Evolutionary conservation across 164 flowering plant genomes (phyloP).

Genomic region (Tinospora cordifolia): DNA sequence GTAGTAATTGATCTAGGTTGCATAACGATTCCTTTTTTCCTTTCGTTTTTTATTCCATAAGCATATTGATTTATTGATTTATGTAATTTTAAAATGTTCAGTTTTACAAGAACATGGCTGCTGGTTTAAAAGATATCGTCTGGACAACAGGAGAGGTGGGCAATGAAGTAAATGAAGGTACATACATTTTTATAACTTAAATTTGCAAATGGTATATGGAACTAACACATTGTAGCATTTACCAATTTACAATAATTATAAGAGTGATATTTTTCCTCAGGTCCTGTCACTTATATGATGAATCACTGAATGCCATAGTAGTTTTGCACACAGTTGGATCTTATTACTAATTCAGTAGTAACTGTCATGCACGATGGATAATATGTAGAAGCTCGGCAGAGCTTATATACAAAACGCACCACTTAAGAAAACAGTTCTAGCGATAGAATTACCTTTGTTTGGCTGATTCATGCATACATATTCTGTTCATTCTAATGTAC

Average conservation of each 20-base stretch:
- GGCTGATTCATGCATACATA: too few species aligned
- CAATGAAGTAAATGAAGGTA: constrained; percentile 17
- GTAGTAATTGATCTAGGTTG: too few species aligned
- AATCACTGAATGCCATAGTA: neutral
- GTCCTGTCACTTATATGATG: neutral
- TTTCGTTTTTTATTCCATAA: neutral
- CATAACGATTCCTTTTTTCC: too few species aligned
- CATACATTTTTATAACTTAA: neutral
- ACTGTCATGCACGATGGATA: too few species aligned
- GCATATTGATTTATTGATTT: neutral
- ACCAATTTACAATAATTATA: neutral
- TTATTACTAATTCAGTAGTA: too few species aligned
- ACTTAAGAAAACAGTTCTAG: neutral
- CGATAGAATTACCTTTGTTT: too few species aligned
- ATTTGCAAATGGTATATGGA: neutral
- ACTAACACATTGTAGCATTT: neutral
- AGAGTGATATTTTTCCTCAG: neutral
- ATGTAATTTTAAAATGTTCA: constrained; percentile 15
- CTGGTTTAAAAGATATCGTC: constrained; percentile 52
- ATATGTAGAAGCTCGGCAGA: too few species aligned
- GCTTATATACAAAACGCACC: neutral
- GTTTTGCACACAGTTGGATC: neutral
- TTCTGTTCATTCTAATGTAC: too few species aligned
- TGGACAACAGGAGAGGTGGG: constrained; percentile 42
- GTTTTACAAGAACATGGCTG: constrained; percentile 57